Percentiles rank a stretch among this genome's conserved stretches.
phyloP scores from a whole-genome alignment of 768 basidiomycete genomes.

The Atractiella rhizophila region DNA sequence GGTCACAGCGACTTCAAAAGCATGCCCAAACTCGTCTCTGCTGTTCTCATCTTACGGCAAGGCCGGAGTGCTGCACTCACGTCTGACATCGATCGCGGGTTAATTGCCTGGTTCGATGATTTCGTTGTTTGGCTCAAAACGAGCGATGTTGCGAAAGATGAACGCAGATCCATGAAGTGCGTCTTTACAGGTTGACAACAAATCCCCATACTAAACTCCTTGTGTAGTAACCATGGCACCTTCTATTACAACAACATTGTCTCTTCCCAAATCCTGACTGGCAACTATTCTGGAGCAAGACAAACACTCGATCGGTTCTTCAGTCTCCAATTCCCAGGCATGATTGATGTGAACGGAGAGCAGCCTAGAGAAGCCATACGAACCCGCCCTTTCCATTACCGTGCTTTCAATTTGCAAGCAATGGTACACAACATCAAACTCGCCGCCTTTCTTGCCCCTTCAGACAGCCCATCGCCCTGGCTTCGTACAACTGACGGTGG shows the following conservation, averaged over 20 bases:
- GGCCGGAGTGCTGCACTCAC: slow-evolving; percentile 33
- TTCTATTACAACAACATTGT: slow-evolving; percentile 40
- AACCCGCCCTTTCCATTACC: slow-evolving; percentile 41
- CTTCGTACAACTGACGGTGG: too few relatives aligned
- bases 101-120: slow-evolving; percentile 27
- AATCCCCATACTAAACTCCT: background rate
- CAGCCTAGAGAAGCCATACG: slow-evolving; percentile 38
- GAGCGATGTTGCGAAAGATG: slow-evolving; percentile 26
- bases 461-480: too few relatives aligned
- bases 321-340: slow-evolving; percentile 27
- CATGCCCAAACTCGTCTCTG: slow-evolving; percentile 32
- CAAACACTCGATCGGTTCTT: slow-evolving; percentile 31
- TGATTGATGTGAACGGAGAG: slow-evolving; percentile 36
- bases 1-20: slow-evolving; percentile 37
- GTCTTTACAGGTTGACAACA: slow-evolving; percentile 8
- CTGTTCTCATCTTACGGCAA: slow-evolving; percentile 26
- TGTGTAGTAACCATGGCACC: slow-evolving; percentile 36
- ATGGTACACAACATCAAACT: slow-evolving; percentile 38
- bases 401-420: slow-evolving; percentile 40
- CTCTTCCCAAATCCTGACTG: slow-evolving; percentile 32
- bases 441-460: slow-evolving; percentile 30
- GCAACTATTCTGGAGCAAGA: slow-evolving; percentile 30
- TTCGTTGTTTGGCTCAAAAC: slow-evolving; percentile 32
- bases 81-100: slow-evolving; percentile 27
- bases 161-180: slow-evolving; percentile 30